These are phyloP conservation scores for Blumeria hordei DNA, from an alignment of 2,329 filamentous ascomycete species.

Conservation along the genomic window DNA sequence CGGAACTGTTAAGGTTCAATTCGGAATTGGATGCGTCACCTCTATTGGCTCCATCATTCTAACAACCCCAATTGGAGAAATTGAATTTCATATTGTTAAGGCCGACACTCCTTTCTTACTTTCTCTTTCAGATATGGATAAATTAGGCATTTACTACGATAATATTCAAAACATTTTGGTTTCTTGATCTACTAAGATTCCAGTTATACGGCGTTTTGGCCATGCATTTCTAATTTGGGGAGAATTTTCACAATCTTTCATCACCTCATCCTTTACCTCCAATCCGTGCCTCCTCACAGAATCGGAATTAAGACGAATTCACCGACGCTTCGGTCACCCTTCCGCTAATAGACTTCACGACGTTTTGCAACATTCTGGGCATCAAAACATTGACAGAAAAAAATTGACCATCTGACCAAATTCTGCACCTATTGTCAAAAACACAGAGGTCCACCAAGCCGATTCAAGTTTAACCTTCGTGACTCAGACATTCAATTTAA, in stretches of 20 bases:
- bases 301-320: neutral
- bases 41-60: neutral
- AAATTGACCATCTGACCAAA: slow-evolving; percentile 1
- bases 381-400: neutral
- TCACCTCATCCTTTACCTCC: neutral
- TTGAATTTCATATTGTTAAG: neutral
- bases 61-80: neutral
- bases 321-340: neutral
- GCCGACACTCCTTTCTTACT: neutral
- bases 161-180: slow-evolving; percentile 1
- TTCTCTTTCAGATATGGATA: neutral
- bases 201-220: slow-evolving; percentile 1
- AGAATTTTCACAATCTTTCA: neutral
- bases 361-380: neutral
- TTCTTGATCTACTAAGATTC: neutral
- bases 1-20: neutral
- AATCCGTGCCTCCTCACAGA: neutral
- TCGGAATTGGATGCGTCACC: neutral
- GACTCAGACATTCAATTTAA: slow-evolving; percentile 1
- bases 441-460: neutral
- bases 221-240: slow-evolving; percentile 1
- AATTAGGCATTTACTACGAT: neutral
- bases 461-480: slow-evolving; percentile 1
- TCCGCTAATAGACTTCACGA: slow-evolving; percentile 1
- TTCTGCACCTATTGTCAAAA: neutral